phyloP scores from a whole-genome alignment of 345 rosid genomes.

The Eucalyptus polyanthemos region DNA sequence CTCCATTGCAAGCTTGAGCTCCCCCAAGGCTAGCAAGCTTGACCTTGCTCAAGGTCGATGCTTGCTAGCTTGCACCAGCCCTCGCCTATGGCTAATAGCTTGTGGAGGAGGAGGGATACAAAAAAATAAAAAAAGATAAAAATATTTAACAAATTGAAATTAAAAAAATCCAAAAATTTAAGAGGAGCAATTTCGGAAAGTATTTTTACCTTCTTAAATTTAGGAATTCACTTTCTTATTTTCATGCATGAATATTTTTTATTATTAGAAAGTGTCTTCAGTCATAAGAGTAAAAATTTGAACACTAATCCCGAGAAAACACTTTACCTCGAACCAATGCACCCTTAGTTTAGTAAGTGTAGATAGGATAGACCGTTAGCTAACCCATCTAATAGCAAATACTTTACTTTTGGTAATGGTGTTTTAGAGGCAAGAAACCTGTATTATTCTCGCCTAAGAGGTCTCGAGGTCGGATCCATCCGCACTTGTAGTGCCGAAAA shows the following conservation, averaged over 20 bases:
- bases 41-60: no score
- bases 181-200: no score
- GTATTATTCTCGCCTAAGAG: not conserved
- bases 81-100: fast-evolving
- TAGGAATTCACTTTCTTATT: no score
- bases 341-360: not conserved
- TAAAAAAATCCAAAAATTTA: no score
- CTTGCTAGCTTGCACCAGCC: fast-evolving
- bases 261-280: fast-evolving
- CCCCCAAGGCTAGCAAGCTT: fast-evolving
- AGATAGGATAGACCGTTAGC: not conserved
- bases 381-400: not conserved
- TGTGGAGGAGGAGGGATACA: fast-evolving
- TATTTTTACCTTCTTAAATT: no score
- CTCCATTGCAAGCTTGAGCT: no score
- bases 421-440: not conserved
- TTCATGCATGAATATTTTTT: no score
- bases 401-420: not conserved
- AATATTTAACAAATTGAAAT: no score
- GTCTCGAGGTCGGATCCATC: not conserved
- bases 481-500: not conserved
- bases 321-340: no score
- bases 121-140: no score
- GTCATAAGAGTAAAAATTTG: no score
- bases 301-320: fast-evolving